Evolutionary conservation across 345 rosid species (phyloP).

Genomic region (Citrus sp.): DNA sequence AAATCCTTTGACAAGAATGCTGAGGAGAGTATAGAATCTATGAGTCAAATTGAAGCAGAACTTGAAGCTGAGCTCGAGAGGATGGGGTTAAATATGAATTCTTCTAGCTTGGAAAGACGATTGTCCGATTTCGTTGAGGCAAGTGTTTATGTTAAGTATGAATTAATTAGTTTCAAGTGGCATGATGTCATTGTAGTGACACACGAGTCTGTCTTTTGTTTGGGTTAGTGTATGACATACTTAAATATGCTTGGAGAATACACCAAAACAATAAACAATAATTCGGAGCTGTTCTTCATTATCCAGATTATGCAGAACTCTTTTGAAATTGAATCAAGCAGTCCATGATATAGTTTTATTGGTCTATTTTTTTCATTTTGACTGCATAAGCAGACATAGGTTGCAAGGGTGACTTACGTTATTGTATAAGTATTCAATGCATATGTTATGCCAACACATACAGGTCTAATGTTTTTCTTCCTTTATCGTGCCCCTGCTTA

Average conservation of each 20-base stretch:
- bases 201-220: background rate
- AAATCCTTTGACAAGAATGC: constrained; percentile 35
- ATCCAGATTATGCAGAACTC: background rate
- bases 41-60: constrained; percentile 88
- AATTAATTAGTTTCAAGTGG: background rate
- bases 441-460: background rate
- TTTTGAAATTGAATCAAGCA: background rate
- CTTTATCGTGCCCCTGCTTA: too few species aligned
- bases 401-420: background rate
- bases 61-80: constrained; percentile 95
- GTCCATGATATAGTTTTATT: background rate
- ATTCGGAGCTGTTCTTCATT: background rate
- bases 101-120: constrained; percentile 39
- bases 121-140: constrained; percentile 57
- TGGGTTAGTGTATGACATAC: background rate
- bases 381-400: background rate
- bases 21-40: constrained; percentile 40
- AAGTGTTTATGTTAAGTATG: constrained; percentile 12
- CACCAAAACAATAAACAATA: background rate
- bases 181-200: background rate
- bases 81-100: constrained; percentile 66
- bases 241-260: background rate
- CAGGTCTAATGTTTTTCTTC: background rate
- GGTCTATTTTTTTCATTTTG: background rate
- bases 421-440: background rate